A percentile compares a stretch with the other conserved stretches of the same genome.
phyloP scores from a whole-genome alignment of 2,329 filamentous ascomycete genomes.

The Fusarium ambrosium region DNA sequence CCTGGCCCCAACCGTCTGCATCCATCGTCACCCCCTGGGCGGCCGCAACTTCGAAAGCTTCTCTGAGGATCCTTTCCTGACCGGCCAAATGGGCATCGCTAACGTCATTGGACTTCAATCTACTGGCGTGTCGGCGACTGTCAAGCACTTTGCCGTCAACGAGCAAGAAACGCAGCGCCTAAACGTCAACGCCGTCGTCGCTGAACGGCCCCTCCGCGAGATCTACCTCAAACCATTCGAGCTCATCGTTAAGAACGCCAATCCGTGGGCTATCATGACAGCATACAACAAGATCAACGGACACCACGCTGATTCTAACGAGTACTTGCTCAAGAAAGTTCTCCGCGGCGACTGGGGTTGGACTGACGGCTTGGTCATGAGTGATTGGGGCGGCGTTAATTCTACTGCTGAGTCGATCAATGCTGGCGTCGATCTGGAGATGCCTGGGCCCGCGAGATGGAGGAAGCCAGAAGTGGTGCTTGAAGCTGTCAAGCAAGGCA shows the following conservation, averaged over 20 bases:
- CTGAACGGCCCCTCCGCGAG: slow-evolving; percentile 44
- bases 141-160: slow-evolving; percentile 61
- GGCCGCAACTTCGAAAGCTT: slow-evolving; percentile 48
- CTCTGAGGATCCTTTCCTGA: slow-evolving; percentile 45
- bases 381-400: slow-evolving; percentile 57
- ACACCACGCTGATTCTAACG: slow-evolving; percentile 47
- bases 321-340: slow-evolving; percentile 49
- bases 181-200: slow-evolving; percentile 45
- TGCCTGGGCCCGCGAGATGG: slow-evolving; percentile 54
- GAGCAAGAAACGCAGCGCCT: slow-evolving; percentile 52
- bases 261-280: slow-evolving; percentile 56
- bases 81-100: slow-evolving; percentile 46
- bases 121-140: slow-evolving; percentile 55
- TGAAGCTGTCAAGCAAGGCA: slow-evolving; percentile 49
- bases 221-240: slow-evolving; percentile 57
- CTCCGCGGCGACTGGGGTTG: slow-evolving; percentile 60
- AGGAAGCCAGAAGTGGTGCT: slow-evolving; percentile 47
- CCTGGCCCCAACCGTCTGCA: slow-evolving; percentile 51
- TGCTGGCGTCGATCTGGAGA: slow-evolving; percentile 51
- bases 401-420: slow-evolving; percentile 51
- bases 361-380: slow-evolving; percentile 50
- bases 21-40: slow-evolving; percentile 44
- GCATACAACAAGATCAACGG: slow-evolving; percentile 58
- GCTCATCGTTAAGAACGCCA: slow-evolving; percentile 54
- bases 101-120: slow-evolving; percentile 56